phyloP scores from a whole-genome alignment of 1,284 basidiomycete genomes.

The Ceratobasidium sp. region DNA sequence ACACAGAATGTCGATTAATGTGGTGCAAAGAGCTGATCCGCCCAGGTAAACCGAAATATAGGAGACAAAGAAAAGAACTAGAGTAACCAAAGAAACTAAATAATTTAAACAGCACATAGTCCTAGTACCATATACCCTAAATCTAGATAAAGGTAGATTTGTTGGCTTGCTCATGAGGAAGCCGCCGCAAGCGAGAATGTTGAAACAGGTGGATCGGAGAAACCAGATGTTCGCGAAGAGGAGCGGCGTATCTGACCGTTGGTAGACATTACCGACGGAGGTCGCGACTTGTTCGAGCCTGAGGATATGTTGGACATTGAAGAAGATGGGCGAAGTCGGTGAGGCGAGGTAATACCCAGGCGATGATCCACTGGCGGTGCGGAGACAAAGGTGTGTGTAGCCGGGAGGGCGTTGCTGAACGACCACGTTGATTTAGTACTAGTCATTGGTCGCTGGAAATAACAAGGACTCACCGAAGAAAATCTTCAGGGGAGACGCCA shows the following conservation, averaged over 20 bases:
- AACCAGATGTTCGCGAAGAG: slow-evolving; percentile 1
- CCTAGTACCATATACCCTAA: not conserved
- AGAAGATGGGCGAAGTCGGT: slow-evolving; percentile 30
- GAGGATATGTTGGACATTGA: slow-evolving; percentile 35
- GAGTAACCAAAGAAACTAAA: not conserved
- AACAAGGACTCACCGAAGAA: slow-evolving; percentile 20
- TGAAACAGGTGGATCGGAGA: not conserved
- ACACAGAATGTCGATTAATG: slow-evolving; percentile 2
- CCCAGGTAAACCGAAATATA: not conserved
- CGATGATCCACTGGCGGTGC: slow-evolving; percentile 28
- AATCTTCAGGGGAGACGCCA: slow-evolving; percentile 20
- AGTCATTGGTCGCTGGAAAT: slow-evolving; percentile 1
- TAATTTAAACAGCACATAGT: not conserved
- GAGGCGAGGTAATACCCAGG: slow-evolving; percentile 12
- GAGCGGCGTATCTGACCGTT: slow-evolving; percentile 22
- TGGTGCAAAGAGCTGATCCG: not conserved
- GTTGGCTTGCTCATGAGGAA: not conserved
- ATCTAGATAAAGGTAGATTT: not conserved
- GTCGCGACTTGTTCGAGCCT: slow-evolving; percentile 16
- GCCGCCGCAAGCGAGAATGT: not conserved
- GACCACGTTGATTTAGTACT: not conserved
- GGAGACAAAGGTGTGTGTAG: slow-evolving; percentile 3
- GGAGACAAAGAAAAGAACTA: not conserved
- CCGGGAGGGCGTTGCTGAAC: slow-evolving; percentile 17
- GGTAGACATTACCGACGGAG: slow-evolving; percentile 30